Percentiles rank a stretch among this genome's conserved stretches.
phyloP scores from a whole-genome alignment of 371 early-diverging fungal genomes.

The Mortierella polycephala region DNA sequence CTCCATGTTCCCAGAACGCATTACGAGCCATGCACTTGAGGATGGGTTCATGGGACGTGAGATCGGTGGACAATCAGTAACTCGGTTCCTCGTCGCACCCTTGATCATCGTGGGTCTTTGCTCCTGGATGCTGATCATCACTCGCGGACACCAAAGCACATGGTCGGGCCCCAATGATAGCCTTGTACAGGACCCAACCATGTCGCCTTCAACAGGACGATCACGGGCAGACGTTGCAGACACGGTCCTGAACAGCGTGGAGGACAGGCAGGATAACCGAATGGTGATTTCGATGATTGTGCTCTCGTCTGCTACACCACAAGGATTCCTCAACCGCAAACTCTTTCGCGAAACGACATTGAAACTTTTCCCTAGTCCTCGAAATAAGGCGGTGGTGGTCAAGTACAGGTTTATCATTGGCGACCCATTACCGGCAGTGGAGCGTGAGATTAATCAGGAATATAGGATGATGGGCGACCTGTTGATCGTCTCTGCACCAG shows the following conservation, averaged over 20 bases:
- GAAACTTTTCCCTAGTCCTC: constrained; percentile 61
- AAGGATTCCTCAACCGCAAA: constrained; percentile 60
- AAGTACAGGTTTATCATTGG: constrained; percentile 66
- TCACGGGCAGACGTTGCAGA: constrained; percentile 43
- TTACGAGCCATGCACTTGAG: constrained; percentile 55
- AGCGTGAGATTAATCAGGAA: constrained; percentile 58
- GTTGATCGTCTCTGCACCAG: constrained; percentile 59
- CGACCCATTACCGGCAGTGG: constrained; percentile 51
- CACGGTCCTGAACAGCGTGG: constrained; percentile 24
- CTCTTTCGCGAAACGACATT: constrained; percentile 68
- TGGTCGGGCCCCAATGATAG: constrained; percentile 2
- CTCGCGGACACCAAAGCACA: constrained; percentile 24
- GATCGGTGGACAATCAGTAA: constrained; percentile 59
- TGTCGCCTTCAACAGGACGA: constrained; percentile 49
- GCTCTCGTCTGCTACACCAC: constrained; percentile 67
- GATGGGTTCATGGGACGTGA: constrained; percentile 58
- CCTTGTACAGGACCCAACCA: constrained; percentile 48
- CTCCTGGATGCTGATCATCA: constrained; percentile 55
- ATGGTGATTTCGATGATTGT: constrained; percentile 60
- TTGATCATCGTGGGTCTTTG: constrained; percentile 57
- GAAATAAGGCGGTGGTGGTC: constrained; percentile 58
- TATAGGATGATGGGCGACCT: constrained; percentile 58
- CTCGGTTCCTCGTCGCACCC: constrained; percentile 60
- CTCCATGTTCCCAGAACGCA: constrained; percentile 54
- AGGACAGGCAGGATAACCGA: constrained; percentile 22